Evolutionary conservation across 108 stramenopile species (phyloP).

Genomic region (Fragilariopsis cylindrus): DNA sequence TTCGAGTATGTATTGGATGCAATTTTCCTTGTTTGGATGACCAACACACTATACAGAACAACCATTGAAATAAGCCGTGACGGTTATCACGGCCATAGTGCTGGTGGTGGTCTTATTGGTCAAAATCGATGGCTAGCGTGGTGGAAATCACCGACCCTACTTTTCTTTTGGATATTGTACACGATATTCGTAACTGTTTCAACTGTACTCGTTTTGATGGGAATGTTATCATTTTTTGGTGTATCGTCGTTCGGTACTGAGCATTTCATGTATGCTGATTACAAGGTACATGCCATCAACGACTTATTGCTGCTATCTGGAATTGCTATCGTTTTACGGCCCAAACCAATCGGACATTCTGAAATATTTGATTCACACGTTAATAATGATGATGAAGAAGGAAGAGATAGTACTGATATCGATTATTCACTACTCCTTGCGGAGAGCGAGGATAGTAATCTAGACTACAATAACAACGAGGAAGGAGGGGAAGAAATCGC

Average conservation of each 20-base stretch:
- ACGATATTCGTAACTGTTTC: constrained; percentile 3
- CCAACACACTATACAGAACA: not conserved
- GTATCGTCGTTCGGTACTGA: not conserved
- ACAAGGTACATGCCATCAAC: constrained; percentile 4
- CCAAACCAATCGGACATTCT: not conserved
- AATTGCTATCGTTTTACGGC: not conserved
- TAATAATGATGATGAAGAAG: not conserved
- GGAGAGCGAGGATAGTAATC: not conserved
- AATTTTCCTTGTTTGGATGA: constrained; percentile 5
- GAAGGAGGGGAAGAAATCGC: not conserved
- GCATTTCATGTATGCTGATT: not conserved
- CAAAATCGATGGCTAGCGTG: not conserved
- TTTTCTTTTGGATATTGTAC: constrained; percentile 10
- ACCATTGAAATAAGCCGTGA: constrained; percentile 9
- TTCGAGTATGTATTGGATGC: constrained; percentile 10
- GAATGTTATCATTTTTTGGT: not conserved
- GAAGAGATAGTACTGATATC: not conserved
- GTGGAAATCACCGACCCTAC: constrained; percentile 12
- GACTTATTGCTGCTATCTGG: constrained; percentile 16
- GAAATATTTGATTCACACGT: not conserved
- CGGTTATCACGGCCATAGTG: not conserved
- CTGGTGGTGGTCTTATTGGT: not conserved
- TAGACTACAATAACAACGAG: not conserved
- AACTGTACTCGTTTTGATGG: not conserved
- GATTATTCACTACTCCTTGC: constrained; percentile 6